These are phyloP conservation scores for Viola pubescens DNA, from an alignment of 441 rosid genomes.

Conservation along the genomic window DNA sequence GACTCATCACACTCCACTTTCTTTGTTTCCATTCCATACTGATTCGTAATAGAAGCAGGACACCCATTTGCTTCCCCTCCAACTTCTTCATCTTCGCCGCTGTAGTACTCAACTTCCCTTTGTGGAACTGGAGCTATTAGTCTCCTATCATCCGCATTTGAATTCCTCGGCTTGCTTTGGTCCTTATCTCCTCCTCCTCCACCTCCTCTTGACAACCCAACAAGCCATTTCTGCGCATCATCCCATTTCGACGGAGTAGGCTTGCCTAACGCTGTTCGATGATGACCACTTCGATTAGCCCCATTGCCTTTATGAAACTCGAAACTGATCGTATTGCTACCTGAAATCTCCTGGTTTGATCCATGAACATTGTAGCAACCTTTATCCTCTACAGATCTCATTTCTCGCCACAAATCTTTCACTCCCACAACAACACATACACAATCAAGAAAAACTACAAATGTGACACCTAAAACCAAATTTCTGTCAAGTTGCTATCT, in stretches of 20 bases:
- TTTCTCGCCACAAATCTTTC: constrained; percentile 22
- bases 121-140: constrained; percentile 75
- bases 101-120: constrained; percentile 53
- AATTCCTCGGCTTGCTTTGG: constrained; percentile 60
- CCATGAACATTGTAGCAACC: constrained; percentile 46
- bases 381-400: constrained; percentile 79
- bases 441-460: neutral
- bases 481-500: constrained; percentile 9
- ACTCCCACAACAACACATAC: neutral
- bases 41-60: constrained; percentile 16
- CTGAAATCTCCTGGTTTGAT: constrained; percentile 47
- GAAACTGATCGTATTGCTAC: constrained; percentile 34
- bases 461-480: neutral
- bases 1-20: constrained; percentile 65
- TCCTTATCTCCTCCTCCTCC: constrained; percentile 31
- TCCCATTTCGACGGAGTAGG: constrained; percentile 97
- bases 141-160: constrained; percentile 80
- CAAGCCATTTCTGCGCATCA: constrained; percentile 96
- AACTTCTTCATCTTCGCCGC: constrained; percentile 41
- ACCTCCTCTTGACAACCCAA: constrained; percentile 51
- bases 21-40: constrained; percentile 46
- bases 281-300: constrained; percentile 47
- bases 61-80: constrained; percentile 27
- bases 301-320: constrained; percentile 72
- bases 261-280: constrained; percentile 70